These are phyloP conservation scores for Ustilago tritici DNA, from an alignment of 1,284 basidiomycete genomes.

Conservation along the genomic window DNA sequence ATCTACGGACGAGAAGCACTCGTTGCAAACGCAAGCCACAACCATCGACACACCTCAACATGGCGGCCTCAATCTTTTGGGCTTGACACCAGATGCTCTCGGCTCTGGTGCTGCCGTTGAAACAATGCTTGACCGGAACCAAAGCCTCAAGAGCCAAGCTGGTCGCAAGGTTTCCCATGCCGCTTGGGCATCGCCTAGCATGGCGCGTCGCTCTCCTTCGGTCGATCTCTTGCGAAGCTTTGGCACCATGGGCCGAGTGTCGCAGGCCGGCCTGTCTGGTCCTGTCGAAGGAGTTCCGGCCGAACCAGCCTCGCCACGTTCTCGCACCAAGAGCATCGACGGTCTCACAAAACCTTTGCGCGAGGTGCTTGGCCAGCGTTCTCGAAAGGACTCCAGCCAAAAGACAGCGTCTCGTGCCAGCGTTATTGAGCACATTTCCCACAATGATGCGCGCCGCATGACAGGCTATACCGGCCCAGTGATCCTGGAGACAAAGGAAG, in stretches of 20 bases:
- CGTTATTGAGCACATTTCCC: conserved; percentile 45
- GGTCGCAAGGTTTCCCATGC: neutral
- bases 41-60: conserved; percentile 5
- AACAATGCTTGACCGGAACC: neutral
- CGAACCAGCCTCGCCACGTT: conserved; percentile 16
- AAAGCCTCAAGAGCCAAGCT: neutral
- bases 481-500: conserved; percentile 29
- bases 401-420: conserved; percentile 19
- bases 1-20: neutral
- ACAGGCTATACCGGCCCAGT: conserved; percentile 28
- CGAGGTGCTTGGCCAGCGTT: conserved; percentile 23
- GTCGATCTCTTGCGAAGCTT: conserved; percentile 29
- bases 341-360: conserved; percentile 25
- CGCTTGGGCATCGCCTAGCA: conserved; percentile 7
- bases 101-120: conserved; percentile 1
- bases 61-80: conserved; percentile 20
- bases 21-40: conserved; percentile 8
- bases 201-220: conserved; percentile 24
- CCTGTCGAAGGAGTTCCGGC: neutral
- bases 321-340: conserved; percentile 41
- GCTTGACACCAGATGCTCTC: conserved; percentile 19
- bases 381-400: conserved; percentile 20
- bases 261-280: neutral
- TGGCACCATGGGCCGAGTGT: conserved; percentile 2
- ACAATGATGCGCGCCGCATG: conserved; percentile 33